Conservation (phyloP, 2,329 filamentous ascomycete species). For the Phaeosphaeria sp. region DNA sequence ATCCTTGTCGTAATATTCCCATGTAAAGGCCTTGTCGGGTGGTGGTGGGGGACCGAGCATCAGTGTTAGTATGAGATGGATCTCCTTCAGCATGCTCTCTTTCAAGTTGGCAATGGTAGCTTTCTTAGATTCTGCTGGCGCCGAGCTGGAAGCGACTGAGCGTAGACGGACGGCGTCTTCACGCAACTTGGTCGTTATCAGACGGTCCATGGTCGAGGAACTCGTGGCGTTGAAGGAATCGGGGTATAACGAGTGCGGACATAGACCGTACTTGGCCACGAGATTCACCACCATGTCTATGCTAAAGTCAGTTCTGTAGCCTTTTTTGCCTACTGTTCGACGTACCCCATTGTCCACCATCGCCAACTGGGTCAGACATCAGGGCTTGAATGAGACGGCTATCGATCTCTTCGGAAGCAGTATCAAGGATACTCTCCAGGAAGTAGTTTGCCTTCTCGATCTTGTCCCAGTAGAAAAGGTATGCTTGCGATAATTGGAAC, state of each 20-base stretch:
- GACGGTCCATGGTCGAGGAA: constrained; percentile 71
- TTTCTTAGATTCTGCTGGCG: constrained; percentile 43
- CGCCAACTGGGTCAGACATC: constrained; percentile 71
- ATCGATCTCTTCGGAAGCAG: constrained; percentile 72
- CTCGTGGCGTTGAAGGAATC: constrained; percentile 81
- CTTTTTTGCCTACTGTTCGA: not conserved
- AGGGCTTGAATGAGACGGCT: constrained; percentile 75
- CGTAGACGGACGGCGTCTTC: constrained; percentile 80
- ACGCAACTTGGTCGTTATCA: constrained; percentile 85
- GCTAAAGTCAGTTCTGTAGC: not conserved
- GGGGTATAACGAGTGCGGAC: constrained; percentile 81
- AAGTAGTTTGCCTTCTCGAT: constrained; percentile 92
- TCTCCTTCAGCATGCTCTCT: constrained; percentile 77
- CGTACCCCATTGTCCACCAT: constrained; percentile 78
- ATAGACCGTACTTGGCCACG: constrained; percentile 86
- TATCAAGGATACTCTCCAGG: constrained; percentile 82
- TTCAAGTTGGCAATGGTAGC: constrained; percentile 62
- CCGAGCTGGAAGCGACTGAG: constrained; percentile 55
- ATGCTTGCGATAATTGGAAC: constrained; percentile 87
- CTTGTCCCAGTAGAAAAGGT: constrained; percentile 94
- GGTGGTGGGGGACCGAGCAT: constrained; percentile 80
- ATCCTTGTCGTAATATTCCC: constrained; percentile 77
- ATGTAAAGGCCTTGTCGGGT: constrained; percentile 73
- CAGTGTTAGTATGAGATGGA: constrained; percentile 81
- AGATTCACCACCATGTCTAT: constrained; percentile 84